Percentiles rank a stretch among this genome's conserved stretches.
Evolutionary conservation across 1,139 yeast species (phyloP).

Genomic region (Protomyces pachydermus): DNA sequence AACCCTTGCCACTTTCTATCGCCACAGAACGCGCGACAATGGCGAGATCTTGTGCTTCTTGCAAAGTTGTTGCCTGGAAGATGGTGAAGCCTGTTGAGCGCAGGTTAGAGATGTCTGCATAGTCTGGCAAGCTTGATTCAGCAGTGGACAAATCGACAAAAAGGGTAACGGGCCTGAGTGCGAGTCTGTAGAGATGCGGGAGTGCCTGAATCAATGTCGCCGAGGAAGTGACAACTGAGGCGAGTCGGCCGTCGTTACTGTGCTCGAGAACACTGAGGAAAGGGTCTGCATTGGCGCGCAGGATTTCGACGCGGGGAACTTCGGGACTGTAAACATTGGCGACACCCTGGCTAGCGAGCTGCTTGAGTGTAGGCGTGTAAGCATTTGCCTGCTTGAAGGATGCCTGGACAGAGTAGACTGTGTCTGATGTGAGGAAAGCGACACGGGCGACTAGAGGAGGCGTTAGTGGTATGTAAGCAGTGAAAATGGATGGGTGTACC

Average conservation of each 20-base stretch:
- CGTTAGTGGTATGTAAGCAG: neutral
- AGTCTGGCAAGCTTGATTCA: slow-evolving; percentile 45
- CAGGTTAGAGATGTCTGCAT: slow-evolving; percentile 58
- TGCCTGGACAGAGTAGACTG: slow-evolving; percentile 33
- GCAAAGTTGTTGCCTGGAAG: slow-evolving; percentile 56
- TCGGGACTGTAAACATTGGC: slow-evolving; percentile 16
- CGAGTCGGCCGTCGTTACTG: slow-evolving; percentile 27
- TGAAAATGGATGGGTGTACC: neutral
- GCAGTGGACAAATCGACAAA: slow-evolving; percentile 49
- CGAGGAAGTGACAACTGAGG: slow-evolving; percentile 47
- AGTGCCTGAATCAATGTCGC: slow-evolving; percentile 53
- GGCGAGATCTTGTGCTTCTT: slow-evolving; percentile 52
- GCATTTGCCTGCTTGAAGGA: slow-evolving; percentile 27
- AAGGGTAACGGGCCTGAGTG: slow-evolving; percentile 49
- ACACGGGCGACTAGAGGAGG: slow-evolving; percentile 31
- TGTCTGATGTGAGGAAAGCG: slow-evolving; percentile 33
- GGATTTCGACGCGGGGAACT: slow-evolving; percentile 20
- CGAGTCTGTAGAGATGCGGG: slow-evolving; percentile 55
- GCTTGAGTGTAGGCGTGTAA: slow-evolving; percentile 9
- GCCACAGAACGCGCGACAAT: slow-evolving; percentile 58
- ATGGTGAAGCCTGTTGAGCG: slow-evolving; percentile 65
- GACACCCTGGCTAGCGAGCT: slow-evolving; percentile 27
- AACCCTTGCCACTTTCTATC: slow-evolving; percentile 48
- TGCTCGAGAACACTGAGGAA: slow-evolving; percentile 34
- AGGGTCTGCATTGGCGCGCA: slow-evolving; percentile 34